A percentile compares a stretch with the other conserved stretches of the same genome.
Evolutionary conservation across 495 filamentous ascomycete genomes (phyloP).

Genomic region (Articulospora tetracladia): DNA sequence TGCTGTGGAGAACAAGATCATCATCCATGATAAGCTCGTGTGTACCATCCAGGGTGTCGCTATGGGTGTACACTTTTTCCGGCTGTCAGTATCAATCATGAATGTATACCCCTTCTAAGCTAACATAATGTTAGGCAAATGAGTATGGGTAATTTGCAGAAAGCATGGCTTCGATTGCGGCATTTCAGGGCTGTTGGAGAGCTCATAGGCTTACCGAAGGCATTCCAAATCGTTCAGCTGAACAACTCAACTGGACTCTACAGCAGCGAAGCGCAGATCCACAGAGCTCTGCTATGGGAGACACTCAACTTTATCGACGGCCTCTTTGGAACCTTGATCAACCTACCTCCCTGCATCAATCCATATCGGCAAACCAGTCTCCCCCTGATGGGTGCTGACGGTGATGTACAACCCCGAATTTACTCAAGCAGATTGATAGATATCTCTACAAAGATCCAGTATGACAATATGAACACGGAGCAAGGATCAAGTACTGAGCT

Average conservation of each 20-base stretch:
- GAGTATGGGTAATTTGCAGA: conserved; percentile 13
- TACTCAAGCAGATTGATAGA: conserved; percentile 8
- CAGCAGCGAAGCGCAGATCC: conserved; percentile 1
- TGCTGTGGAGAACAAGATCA: conserved; percentile 2
- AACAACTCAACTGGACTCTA: background rate
- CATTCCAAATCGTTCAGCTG: conserved; percentile 8
- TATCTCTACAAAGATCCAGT: conserved; percentile 10
- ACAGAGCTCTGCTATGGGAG: conserved; percentile 15
- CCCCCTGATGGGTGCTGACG: background rate
- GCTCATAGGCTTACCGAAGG: conserved; percentile 12
- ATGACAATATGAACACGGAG: background rate
- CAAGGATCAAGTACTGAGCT: conserved; percentile 2
- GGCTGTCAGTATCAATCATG: conserved; percentile 4
- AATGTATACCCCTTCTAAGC: background rate
- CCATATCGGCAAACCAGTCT: background rate
- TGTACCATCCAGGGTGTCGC: conserved; percentile 6
- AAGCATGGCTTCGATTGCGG: conserved; percentile 16
- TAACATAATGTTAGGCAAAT: conserved; percentile 9
- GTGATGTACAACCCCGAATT: conserved; percentile 3
- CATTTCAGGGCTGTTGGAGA: conserved; percentile 9
- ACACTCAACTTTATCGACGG: background rate
- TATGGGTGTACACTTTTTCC: conserved; percentile 6
- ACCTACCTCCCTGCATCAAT: conserved; percentile 9
- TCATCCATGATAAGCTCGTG: conserved; percentile 6
- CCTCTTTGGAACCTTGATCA: conserved; percentile 3